phyloP scores from a whole-genome alignment of 768 basidiomycete genomes.

The Auricularia sp. region DNA sequence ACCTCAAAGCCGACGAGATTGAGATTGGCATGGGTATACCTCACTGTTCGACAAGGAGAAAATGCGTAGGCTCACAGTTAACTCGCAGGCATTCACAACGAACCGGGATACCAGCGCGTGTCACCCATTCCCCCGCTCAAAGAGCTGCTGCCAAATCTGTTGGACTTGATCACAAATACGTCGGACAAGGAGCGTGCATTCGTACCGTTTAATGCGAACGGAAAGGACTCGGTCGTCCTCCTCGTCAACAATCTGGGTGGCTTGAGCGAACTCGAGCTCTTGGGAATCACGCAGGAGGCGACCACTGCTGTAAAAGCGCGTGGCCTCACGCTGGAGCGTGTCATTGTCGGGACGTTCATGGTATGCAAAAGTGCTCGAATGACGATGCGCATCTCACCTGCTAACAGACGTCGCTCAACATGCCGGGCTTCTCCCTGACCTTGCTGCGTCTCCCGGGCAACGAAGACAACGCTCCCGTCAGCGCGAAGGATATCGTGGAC shows the following conservation, averaged over 20 bases:
- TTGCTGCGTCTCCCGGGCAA: slow-evolving; percentile 59
- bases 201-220: slow-evolving; percentile 52
- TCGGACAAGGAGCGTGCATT: slow-evolving; percentile 70
- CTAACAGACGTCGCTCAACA: slow-evolving; percentile 73
- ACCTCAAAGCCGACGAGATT: slow-evolving; percentile 52
- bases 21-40: slow-evolving; percentile 68
- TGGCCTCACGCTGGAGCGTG: slow-evolving; percentile 47
- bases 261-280: slow-evolving; percentile 71
- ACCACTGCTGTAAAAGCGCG: slow-evolving; percentile 18
- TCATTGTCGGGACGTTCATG: slow-evolving; percentile 82
- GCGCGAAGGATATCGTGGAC: slow-evolving; percentile 38
- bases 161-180: slow-evolving; percentile 62
- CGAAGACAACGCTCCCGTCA: slow-evolving; percentile 27
- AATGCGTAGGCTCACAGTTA: not conserved
- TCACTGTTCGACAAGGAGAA: not conserved
- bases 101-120: slow-evolving; percentile 59
- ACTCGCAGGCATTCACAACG: slow-evolving; percentile 66
- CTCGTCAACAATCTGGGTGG: slow-evolving; percentile 83
- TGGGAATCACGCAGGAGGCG: slow-evolving; percentile 52
- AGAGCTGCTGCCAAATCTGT: slow-evolving; percentile 56
- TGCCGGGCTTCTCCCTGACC: slow-evolving; percentile 86
- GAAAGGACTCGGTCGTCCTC: slow-evolving; percentile 50
- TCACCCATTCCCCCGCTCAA: slow-evolving; percentile 63
- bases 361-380: slow-evolving; percentile 26
- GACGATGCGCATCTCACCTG: slow-evolving; percentile 4